Percentiles rank a stretch among this genome's conserved stretches.
Evolutionary conservation across 1,284 basidiomycete genomes (phyloP).

Genomic region (Fomitopsis schrenkii): DNA sequence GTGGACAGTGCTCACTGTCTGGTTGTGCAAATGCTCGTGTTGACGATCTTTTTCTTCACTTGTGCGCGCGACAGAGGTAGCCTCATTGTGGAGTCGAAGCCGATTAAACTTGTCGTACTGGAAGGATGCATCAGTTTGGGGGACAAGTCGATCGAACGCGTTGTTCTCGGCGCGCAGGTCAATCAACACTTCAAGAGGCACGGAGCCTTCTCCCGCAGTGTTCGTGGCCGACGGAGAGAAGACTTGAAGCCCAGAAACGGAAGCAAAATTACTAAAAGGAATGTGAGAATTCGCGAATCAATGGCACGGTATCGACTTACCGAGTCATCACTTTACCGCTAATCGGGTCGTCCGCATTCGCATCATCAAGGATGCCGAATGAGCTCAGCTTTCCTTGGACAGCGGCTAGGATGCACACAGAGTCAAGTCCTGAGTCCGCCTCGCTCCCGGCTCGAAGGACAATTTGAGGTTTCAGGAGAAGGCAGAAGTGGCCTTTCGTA

Average conservation of each 20-base stretch:
- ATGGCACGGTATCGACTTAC: constrained; percentile 33
- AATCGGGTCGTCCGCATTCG: constrained; percentile 79
- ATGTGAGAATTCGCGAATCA: neutral
- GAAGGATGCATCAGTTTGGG: constrained; percentile 83
- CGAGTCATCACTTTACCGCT: constrained; percentile 86
- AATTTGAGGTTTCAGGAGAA: constrained; percentile 90
- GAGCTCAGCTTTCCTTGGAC: constrained; percentile 80
- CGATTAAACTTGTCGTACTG: constrained; percentile 96
- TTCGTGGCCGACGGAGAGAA: constrained; percentile 69
- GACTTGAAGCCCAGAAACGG: constrained; percentile 70
- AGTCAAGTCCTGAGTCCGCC: constrained; percentile 50
- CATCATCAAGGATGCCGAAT: constrained; percentile 79
- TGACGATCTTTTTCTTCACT: constrained; percentile 33
- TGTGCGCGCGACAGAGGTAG: constrained; percentile 43
- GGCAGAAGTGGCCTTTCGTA: constrained; percentile 72
- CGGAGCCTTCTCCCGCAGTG: constrained; percentile 41
- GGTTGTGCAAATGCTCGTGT: constrained; percentile 71
- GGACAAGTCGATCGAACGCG: constrained; percentile 87
- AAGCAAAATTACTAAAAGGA: constrained; percentile 25
- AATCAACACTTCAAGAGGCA: constrained; percentile 88
- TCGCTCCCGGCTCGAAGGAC: constrained; percentile 70
- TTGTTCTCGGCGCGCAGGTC: constrained; percentile 80
- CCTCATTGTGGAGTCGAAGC: constrained; percentile 75
- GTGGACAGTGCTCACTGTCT: constrained; percentile 53
- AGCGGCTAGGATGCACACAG: constrained; percentile 75